Percentiles rank a stretch among this genome's conserved stretches.
Conservation (phyloP, 345 rosid species). For the Lumnitzera littorea region DNA sequence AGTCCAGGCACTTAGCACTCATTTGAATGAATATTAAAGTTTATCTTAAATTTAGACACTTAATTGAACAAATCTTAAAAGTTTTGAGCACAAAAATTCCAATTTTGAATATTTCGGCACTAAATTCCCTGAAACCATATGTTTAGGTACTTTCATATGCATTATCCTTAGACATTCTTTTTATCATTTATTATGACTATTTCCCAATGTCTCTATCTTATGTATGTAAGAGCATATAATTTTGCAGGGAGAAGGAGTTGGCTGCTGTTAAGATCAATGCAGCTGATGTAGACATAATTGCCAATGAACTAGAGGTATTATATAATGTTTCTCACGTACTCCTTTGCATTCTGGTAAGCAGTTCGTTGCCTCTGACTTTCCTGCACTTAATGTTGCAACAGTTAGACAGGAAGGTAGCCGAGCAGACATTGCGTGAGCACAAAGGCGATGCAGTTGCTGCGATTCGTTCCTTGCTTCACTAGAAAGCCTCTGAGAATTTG, state of each 20-base stretch:
- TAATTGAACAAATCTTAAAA: too few species aligned
- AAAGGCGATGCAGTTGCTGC: slow-evolving; percentile 97
- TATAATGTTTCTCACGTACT: background rate
- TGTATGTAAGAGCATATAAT: background rate
- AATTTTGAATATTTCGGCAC: too few species aligned
- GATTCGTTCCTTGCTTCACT: slow-evolving; percentile 62
- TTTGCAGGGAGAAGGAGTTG: slow-evolving; percentile 78
- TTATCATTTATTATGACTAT: background rate
- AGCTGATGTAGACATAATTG: slow-evolving; percentile 83
- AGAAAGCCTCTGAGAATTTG: slow-evolving; percentile 1
- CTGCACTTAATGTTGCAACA: slow-evolving; percentile 16
- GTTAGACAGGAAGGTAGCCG: slow-evolving; percentile 88
- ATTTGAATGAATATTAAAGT: too few species aligned
- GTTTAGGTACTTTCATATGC: too few species aligned
- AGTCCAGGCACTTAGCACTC: too few species aligned
- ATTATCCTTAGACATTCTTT: background rate
- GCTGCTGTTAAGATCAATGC: slow-evolving; percentile 95
- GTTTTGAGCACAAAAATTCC: too few species aligned
- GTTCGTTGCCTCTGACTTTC: background rate
- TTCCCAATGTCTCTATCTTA: background rate
- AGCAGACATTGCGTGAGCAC: slow-evolving; percentile 89
- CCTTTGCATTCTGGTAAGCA: background rate
- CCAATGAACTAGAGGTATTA: slow-evolving; percentile 84
- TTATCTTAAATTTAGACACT: too few species aligned
- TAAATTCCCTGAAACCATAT: too few species aligned